phyloP scores from a whole-genome alignment of 1,139 yeast species.

The Lodderomyces metapsilosis region DNA sequence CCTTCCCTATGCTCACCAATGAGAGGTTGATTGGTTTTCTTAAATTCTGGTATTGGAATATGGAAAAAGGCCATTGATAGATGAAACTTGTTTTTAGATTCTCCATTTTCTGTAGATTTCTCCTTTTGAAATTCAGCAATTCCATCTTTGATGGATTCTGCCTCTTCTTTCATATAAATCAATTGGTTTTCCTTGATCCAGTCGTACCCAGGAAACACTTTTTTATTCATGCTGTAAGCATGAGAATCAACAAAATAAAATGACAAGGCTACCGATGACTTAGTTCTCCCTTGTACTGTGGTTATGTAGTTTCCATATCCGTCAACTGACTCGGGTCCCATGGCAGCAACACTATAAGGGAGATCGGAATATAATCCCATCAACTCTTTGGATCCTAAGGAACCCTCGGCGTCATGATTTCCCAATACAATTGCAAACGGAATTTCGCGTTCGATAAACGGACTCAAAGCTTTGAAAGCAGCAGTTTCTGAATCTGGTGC shows the following conservation, averaged over 20 bases:
- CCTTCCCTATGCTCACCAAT: constrained; percentile 70
- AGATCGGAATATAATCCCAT: constrained; percentile 55
- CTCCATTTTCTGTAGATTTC: neutral
- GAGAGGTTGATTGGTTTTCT: constrained; percentile 40
- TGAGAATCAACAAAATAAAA: constrained; percentile 84
- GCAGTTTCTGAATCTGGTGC: constrained; percentile 81
- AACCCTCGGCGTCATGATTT: constrained; percentile 78
- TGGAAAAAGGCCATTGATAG: constrained; percentile 90
- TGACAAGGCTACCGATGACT: constrained; percentile 51
- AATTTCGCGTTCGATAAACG: constrained; percentile 61
- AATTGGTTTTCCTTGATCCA: constrained; percentile 78
- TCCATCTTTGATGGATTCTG: constrained; percentile 10
- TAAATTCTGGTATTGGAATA: constrained; percentile 85
- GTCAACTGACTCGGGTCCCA: constrained; percentile 63
- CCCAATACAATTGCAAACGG: constrained; percentile 73
- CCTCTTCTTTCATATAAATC: constrained; percentile 50
- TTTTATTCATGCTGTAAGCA: constrained; percentile 62
- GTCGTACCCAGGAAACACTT: constrained; percentile 76
- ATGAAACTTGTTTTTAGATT: constrained; percentile 30
- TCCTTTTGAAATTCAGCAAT: constrained; percentile 25
- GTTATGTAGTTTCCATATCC: constrained; percentile 82
- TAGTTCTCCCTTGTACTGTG: constrained; percentile 43
- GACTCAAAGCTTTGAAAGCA: constrained; percentile 70
- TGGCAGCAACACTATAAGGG: constrained; percentile 63
- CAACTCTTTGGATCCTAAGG: constrained; percentile 48